A percentile compares a stretch with the other conserved stretches of the same genome.
Conservation (phyloP, 768 basidiomycete species). For the Nevesoporus exiguus region DNA sequence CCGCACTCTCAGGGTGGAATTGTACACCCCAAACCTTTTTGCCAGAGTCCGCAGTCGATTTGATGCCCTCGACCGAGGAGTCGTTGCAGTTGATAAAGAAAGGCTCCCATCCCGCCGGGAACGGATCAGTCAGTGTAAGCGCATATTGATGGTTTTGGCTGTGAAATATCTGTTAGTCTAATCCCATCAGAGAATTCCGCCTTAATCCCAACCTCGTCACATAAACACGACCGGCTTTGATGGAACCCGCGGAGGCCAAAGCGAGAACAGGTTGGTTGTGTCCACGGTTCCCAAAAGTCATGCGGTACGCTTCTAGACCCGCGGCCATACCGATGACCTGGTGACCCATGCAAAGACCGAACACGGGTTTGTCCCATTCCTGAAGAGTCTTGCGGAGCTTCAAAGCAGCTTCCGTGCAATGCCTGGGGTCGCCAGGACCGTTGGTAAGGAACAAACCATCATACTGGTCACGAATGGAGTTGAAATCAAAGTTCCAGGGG, state of each 20-base stretch:
- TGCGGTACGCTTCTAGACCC: constrained; percentile 93
- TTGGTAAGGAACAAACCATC: constrained; percentile 97
- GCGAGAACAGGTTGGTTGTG: constrained; percentile 99
- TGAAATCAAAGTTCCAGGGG: constrained; percentile 98
- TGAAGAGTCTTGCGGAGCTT: constrained; percentile 76
- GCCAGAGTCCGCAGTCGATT: constrained; percentile 85
- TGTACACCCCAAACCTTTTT: constrained; percentile 97
- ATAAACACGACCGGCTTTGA: constrained; percentile 94
- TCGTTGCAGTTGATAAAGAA: constrained; percentile 99
- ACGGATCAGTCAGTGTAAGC: constrained; percentile 87
- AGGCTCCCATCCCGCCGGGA: constrained; percentile 96
- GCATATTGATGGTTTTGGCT: constrained; percentile 99
- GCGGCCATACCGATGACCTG: constrained; percentile 98
- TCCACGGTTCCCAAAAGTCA: constrained; percentile 99
- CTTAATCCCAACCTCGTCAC: constrained; percentile 69
- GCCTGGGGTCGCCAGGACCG: constrained; percentile 91
- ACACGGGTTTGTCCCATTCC: constrained; percentile 92
- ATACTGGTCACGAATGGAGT: constrained; percentile 80
- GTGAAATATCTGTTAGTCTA: constrained; percentile 3
- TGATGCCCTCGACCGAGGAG: constrained; percentile 98
- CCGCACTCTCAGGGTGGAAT: constrained; percentile 98
- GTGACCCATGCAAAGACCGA: constrained; percentile 99
- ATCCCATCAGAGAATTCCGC: not conserved
- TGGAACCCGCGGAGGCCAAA: constrained; percentile 87
- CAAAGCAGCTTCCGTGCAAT: constrained; percentile 81